These are phyloP conservation scores for Penicillium coprophilum DNA, from an alignment of 495 filamentous ascomycete genomes.

Conservation along the genomic window DNA sequence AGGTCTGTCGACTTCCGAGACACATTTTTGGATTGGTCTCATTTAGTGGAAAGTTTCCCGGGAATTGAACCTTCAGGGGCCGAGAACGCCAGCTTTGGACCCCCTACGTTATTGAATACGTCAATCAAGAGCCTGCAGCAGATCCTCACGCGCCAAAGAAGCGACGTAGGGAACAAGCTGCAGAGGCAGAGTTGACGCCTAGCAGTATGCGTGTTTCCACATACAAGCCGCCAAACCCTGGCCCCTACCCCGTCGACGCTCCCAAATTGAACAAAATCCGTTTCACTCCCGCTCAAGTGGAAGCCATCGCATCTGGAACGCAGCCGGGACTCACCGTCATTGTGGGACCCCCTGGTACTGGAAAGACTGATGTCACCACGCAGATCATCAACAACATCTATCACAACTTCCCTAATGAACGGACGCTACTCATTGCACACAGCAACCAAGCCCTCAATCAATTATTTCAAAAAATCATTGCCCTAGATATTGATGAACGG, in stretches of 20 bases:
- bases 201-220: slow-evolving; percentile 80
- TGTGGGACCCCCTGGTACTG: slow-evolving; percentile 92
- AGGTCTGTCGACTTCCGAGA: slow-evolving; percentile 84
- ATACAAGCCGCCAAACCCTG: slow-evolving; percentile 86
- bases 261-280: slow-evolving; percentile 80
- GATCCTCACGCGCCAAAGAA: slow-evolving; percentile 69
- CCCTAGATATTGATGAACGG: slow-evolving; percentile 90
- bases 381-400: slow-evolving; percentile 99
- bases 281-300: slow-evolving; percentile 88
- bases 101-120: slow-evolving; percentile 81
- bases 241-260: slow-evolving; percentile 86
- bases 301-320: slow-evolving; percentile 89
- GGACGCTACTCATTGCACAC: slow-evolving; percentile 91
- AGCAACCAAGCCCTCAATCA: slow-evolving; percentile 98
- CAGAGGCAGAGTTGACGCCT: slow-evolving; percentile 57
- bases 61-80: slow-evolving; percentile 75
- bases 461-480: slow-evolving; percentile 96
- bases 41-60: slow-evolving; percentile 83
- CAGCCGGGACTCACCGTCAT: slow-evolving; percentile 95
- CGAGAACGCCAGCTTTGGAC: slow-evolving; percentile 70
- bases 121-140: slow-evolving; percentile 47
- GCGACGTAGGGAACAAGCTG: slow-evolving; percentile 70
- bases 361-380: slow-evolving; percentile 97
- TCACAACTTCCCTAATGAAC: slow-evolving; percentile 91
- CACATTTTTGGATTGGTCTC: slow-evolving; percentile 93